phyloP scores from a whole-genome alignment of 371 early-diverging fungal species.

The Vairimorpha apis region DNA sequence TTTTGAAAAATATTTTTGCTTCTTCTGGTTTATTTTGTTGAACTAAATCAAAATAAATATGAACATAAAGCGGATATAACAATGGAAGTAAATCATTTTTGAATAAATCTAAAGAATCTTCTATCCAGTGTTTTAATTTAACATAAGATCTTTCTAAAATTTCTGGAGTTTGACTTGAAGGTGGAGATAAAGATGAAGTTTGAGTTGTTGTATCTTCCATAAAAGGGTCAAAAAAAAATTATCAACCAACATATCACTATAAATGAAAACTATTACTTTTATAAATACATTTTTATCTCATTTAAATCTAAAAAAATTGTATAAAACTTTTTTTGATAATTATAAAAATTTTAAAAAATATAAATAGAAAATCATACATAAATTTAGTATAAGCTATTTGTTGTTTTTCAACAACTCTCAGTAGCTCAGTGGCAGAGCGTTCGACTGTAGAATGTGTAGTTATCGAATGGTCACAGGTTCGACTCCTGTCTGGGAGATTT shows the following conservation, averaged over 20 bases:
- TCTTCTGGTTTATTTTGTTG: constrained; percentile 50
- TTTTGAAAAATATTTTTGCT: constrained; percentile 73
- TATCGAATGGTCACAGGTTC: constrained; percentile 63
- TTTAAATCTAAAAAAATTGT: too few relatives aligned
- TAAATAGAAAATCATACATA: too few relatives aligned
- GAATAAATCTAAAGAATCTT: constrained; percentile 75
- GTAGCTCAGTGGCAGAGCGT: constrained; percentile 64
- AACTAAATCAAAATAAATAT: constrained; percentile 81
- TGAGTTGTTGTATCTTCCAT: background rate
- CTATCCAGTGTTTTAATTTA: constrained; percentile 77
- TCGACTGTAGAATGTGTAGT: constrained; percentile 63
- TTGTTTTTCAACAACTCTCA: too few relatives aligned
- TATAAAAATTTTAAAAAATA: too few relatives aligned
- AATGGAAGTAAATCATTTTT: constrained; percentile 71
- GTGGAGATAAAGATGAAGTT: background rate
- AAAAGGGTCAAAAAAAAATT: background rate
- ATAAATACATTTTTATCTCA: too few relatives aligned
- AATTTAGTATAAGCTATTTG: too few relatives aligned
- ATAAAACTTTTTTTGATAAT: too few relatives aligned
- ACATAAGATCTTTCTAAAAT: constrained; percentile 65
- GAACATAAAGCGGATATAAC: constrained; percentile 84
- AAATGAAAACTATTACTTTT: too few relatives aligned
- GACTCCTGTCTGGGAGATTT: constrained; percentile 64
- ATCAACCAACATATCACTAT: too few relatives aligned
- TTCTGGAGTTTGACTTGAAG: background rate